Conservation (phyloP, 352 stramenopile species). For the Phytophthora rubi region DNA sequence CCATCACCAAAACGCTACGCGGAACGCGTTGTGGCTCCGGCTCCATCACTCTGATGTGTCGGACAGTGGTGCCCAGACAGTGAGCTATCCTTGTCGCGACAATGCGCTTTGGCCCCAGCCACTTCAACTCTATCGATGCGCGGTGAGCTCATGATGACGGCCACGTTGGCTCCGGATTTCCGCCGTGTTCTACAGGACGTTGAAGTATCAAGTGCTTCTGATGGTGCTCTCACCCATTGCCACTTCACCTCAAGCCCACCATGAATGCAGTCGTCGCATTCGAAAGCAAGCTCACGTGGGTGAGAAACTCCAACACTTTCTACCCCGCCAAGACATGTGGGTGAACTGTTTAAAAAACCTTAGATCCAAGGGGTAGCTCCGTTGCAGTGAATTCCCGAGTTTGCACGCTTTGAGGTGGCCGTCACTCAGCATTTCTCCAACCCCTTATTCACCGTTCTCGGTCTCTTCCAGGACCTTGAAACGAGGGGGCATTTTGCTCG, state of each 20-base stretch:
- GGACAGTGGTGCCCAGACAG: neutral
- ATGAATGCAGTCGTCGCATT: conserved; percentile 1
- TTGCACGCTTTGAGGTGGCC: conserved; percentile 23
- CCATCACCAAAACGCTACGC: conserved; percentile 3
- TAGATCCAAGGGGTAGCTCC: conserved; percentile 30
- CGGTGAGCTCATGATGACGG: neutral
- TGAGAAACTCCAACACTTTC: neutral
- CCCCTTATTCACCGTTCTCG: conserved; percentile 3
- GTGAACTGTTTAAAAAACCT: too few relatives aligned
- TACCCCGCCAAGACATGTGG: too few relatives aligned
- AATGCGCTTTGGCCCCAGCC: neutral
- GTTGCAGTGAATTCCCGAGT: conserved; percentile 21
- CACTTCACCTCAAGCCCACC: neutral
- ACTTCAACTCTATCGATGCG: neutral
- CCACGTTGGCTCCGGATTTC: neutral
- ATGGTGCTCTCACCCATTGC: neutral
- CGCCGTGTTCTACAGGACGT: neutral
- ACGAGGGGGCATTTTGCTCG: neutral
- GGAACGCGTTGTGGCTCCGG: neutral
- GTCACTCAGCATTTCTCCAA: conserved; percentile 23
- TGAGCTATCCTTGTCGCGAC: neutral
- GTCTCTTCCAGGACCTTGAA: conserved; percentile 2
- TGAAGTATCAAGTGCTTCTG: neutral
- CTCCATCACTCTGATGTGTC: conserved; percentile 11
- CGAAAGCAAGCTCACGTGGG: neutral